phyloP scores from a whole-genome alignment of 1,284 basidiomycete genomes.

The Puccinia horiana region DNA sequence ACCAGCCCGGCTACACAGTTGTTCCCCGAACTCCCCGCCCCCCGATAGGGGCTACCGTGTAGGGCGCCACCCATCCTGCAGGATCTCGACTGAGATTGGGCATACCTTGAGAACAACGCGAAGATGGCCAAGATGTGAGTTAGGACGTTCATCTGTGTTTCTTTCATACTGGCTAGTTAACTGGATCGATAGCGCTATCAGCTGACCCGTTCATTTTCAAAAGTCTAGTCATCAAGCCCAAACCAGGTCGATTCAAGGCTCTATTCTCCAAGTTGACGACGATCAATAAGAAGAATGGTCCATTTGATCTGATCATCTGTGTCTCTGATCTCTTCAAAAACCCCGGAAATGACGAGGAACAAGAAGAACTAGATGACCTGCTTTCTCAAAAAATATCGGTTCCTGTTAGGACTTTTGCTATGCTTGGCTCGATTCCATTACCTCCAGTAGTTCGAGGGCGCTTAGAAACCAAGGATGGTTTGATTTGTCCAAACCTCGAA shows the following conservation, averaged over 20 bases:
- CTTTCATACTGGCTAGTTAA: neutral
- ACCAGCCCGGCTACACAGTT: no score
- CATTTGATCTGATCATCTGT: slow-evolving; percentile 84
- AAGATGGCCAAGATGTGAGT: slow-evolving; percentile 29
- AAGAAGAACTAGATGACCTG: slow-evolving; percentile 66
- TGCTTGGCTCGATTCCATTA: slow-evolving; percentile 24
- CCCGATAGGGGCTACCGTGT: no score
- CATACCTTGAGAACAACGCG: neutral
- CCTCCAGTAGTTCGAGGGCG: neutral
- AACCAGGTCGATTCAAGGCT: slow-evolving; percentile 72
- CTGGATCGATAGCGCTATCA: neutral
- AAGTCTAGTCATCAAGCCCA: slow-evolving; percentile 83
- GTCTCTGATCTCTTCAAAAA: slow-evolving; percentile 86
- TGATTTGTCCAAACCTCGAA: slow-evolving; percentile 41
- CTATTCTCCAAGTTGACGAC: slow-evolving; percentile 78
- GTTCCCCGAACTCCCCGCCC: no score
- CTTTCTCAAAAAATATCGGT: slow-evolving; percentile 66
- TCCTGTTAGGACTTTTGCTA: slow-evolving; percentile 49
- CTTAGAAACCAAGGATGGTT: slow-evolving; percentile 8
- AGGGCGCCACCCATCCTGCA: no score
- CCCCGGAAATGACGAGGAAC: slow-evolving; percentile 61
- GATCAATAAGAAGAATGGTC: slow-evolving; percentile 90
- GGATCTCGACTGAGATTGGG: neutral
- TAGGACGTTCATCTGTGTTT: neutral
- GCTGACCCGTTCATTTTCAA: slow-evolving; percentile 42